A percentile compares a stretch with the other conserved stretches of the same genome.
Conservation (phyloP, 2,329 filamentous ascomycete species). For the Paecilomyces niveus region DNA sequence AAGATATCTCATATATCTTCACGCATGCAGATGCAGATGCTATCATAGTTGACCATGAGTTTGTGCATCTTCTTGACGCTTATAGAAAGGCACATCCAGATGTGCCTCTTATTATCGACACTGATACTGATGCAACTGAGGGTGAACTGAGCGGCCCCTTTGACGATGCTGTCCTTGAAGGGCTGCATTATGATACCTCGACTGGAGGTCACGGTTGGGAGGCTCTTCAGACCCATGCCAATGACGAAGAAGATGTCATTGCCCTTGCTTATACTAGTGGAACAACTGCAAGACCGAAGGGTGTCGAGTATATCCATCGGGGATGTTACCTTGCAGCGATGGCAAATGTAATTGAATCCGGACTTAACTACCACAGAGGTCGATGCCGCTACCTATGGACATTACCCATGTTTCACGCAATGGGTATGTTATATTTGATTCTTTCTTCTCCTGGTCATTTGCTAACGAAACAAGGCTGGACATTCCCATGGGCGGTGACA, state of each 20-base stretch:
- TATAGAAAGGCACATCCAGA: conserved; percentile 56
- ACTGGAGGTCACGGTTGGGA: conserved; percentile 67
- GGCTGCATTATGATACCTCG: conserved; percentile 62
- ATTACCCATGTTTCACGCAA: conserved; percentile 74
- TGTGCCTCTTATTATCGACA: conserved; percentile 70
- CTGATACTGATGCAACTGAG: conserved; percentile 71
- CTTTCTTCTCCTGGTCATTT: conserved; percentile 38
- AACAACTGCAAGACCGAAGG: conserved; percentile 86
- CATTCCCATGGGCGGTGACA: conserved; percentile 88
- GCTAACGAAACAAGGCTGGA: conserved; percentile 51
- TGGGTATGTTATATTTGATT: conserved; percentile 33
- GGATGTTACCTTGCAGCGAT: conserved; percentile 78
- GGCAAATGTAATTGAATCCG: conserved; percentile 82
- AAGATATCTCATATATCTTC: conserved; percentile 88
- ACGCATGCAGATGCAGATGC: conserved; percentile 77
- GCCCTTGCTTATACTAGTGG: conserved; percentile 91
- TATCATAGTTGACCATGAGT: conserved; percentile 84
- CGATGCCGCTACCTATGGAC: conserved; percentile 85
- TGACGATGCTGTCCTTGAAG: conserved; percentile 75
- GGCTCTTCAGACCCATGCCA: conserved; percentile 61
- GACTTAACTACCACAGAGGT: conserved; percentile 63
- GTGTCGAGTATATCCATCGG: conserved; percentile 85
- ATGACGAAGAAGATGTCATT: conserved; percentile 72
- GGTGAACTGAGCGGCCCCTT: conserved; percentile 72
- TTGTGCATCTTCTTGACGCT: conserved; percentile 58